A percentile compares a stretch with the other conserved stretches of the same genome.
Evolutionary conservation across 208 protist genomes (phyloP).

Genomic region (Acanthamoeba triangularis): DNA sequence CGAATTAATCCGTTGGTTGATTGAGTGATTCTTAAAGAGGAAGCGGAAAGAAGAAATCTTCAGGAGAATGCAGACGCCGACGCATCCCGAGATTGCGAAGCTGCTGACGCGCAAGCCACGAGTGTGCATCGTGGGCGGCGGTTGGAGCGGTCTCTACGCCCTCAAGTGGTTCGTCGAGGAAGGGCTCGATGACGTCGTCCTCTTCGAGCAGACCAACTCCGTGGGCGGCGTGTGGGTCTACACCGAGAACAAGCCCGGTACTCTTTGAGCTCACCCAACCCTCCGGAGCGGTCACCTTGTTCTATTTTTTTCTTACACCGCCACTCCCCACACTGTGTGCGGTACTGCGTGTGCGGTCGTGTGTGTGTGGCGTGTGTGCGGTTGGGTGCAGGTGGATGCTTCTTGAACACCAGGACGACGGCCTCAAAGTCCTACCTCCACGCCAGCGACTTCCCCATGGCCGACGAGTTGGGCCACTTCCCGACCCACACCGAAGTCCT

Average conservation of each 20-base stretch:
- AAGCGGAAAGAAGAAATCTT: not conserved
- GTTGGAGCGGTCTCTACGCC: constrained; percentile 70
- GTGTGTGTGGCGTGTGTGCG: not conserved
- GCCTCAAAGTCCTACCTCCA: constrained; percentile 42
- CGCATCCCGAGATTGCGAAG: not conserved
- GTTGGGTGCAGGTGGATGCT: not conserved
- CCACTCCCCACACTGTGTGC: not conserved
- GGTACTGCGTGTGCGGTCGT: not conserved
- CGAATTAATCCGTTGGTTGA: too few relatives aligned
- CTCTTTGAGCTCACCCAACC: not conserved
- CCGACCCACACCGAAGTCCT: constrained; percentile 46
- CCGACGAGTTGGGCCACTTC: constrained; percentile 65
- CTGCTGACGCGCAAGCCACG: not conserved
- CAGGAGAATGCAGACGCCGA: not conserved
- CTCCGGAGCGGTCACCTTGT: not conserved
- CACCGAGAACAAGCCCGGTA: constrained; percentile 69
- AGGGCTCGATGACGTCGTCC: constrained; percentile 17
- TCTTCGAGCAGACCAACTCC: constrained; percentile 63
- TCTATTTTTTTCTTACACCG: not conserved
- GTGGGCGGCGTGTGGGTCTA: constrained; percentile 76
- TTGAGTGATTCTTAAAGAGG: too few relatives aligned
- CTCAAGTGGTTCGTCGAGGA: constrained; percentile 73
- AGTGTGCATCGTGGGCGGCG: constrained; percentile 55
- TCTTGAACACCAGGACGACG: constrained; percentile 35
- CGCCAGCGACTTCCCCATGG: constrained; percentile 41